Evolutionary conservation across 1,139 yeast species (phyloP).

Genomic region (Debaryomycetaceae sp.): DNA sequence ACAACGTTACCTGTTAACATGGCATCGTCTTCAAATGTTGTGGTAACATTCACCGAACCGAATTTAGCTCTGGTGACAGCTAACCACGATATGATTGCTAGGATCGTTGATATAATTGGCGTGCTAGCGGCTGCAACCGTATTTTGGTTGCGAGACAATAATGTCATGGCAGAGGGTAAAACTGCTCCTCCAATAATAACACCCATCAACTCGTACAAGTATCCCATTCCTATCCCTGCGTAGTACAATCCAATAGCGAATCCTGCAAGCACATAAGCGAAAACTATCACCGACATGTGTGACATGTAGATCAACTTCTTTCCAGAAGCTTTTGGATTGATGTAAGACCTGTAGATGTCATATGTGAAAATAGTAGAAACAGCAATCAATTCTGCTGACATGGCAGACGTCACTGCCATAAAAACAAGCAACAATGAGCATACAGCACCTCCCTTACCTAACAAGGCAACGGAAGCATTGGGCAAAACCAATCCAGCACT

Average conservation of each 20-base stretch:
- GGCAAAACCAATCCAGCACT: constrained; percentile 82
- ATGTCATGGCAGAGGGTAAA: constrained; percentile 67
- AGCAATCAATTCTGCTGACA: constrained; percentile 86
- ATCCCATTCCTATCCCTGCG: constrained; percentile 84
- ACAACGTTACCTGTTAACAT: constrained; percentile 86
- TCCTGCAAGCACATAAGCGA: constrained; percentile 73
- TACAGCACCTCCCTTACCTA: constrained; percentile 86
- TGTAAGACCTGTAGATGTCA: constrained; percentile 76
- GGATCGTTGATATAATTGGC: constrained; percentile 59
- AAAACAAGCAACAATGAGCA: constrained; percentile 73
- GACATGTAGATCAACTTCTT: constrained; percentile 65
- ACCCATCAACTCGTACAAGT: constrained; percentile 83
- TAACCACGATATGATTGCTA: constrained; percentile 67
- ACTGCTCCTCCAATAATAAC: constrained; percentile 85
- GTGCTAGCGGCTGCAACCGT: constrained; percentile 55
- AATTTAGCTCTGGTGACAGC: constrained; percentile 53
- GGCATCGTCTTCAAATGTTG: constrained; percentile 73
- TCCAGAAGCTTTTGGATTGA: constrained; percentile 75
- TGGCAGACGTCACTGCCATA: constrained; percentile 78
- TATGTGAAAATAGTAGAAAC: constrained; percentile 82
- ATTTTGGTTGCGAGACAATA: constrained; percentile 68
- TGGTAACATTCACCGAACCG: constrained; percentile 54
- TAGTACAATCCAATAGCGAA: constrained; percentile 79
- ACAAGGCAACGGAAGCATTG: constrained; percentile 77
- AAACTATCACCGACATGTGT: constrained; percentile 60